These are phyloP conservation scores for Penicillium sp. DNA, from an alignment of 2,329 filamentous ascomycete species.

Conservation along the genomic window DNA sequence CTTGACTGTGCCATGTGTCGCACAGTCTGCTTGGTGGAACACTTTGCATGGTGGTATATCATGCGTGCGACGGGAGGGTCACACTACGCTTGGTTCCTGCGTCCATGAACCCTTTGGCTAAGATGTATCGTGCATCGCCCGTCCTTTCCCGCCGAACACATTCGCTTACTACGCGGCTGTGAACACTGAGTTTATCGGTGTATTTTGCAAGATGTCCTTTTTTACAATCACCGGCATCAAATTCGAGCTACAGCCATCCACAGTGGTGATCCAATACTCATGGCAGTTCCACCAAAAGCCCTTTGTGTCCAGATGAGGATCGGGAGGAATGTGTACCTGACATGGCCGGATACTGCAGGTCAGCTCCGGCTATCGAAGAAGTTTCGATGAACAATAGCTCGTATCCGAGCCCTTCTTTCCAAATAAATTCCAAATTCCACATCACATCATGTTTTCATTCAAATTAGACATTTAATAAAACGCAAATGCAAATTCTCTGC, in stretches of 20 bases:
- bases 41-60: not conserved
- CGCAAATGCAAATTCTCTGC: not conserved
- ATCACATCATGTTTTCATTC: not conserved
- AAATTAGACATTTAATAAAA: not conserved
- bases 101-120: not conserved
- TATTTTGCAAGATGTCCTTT: not conserved
- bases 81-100: not conserved
- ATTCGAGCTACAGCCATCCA: not conserved
- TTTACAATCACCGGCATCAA: not conserved
- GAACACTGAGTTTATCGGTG: not conserved
- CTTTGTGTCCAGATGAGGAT: not conserved
- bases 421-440: not conserved
- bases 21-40: constrained; percentile 3
- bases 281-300: not conserved
- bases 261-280: not conserved
- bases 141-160: not conserved
- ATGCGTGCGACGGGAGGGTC: not conserved
- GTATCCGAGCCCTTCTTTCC: not conserved
- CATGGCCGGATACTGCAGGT: not conserved
- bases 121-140: not conserved
- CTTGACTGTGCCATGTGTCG: not conserved
- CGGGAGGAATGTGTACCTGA: not conserved
- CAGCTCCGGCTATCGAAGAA: constrained; percentile 4
- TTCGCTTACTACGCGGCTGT: not conserved
- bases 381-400: not conserved